Conservation (phyloP, 371 early-diverging fungal genomes). For the Mucor indicus region DNA sequence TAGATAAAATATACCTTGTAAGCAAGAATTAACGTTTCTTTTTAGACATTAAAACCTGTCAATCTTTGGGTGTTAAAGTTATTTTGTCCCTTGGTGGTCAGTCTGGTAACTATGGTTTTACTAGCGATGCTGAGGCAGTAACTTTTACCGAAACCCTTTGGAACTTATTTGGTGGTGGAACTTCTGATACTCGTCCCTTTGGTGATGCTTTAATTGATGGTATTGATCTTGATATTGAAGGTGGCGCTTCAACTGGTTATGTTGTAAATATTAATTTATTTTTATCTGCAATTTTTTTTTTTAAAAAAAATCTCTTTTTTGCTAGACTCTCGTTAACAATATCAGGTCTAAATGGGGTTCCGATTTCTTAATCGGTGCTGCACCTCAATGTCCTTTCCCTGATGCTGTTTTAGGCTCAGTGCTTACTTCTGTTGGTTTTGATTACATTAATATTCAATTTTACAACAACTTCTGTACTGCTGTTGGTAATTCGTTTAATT, state of each 20-base stretch:
- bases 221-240: conserved; percentile 62
- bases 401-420: conserved; percentile 45
- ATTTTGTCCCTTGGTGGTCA: conserved; percentile 71
- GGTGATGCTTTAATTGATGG: conserved; percentile 59
- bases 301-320: too few relatives aligned
- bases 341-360: conserved; percentile 47
- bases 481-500: conserved; percentile 54
- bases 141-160: conserved; percentile 55
- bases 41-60: conserved; percentile 62
- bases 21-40: neutral
- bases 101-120: conserved; percentile 59
- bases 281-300: too few relatives aligned
- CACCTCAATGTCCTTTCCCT: conserved; percentile 73
- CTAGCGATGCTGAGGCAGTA: conserved; percentile 32
- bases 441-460: conserved; percentile 65
- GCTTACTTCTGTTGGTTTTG: conserved; percentile 43
- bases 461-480: conserved; percentile 68
- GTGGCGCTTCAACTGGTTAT: conserved; percentile 52
- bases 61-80: conserved; percentile 57
- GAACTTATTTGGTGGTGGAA: conserved; percentile 58
- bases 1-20: conserved; percentile 1
- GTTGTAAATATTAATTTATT: conserved; percentile 18
- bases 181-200: conserved; percentile 51
- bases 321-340: conserved; percentile 18
- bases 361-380: conserved; percentile 55